These are phyloP conservation scores for Xylaria venustula DNA, from an alignment of 495 filamentous ascomycete species.

Conservation along the genomic window DNA sequence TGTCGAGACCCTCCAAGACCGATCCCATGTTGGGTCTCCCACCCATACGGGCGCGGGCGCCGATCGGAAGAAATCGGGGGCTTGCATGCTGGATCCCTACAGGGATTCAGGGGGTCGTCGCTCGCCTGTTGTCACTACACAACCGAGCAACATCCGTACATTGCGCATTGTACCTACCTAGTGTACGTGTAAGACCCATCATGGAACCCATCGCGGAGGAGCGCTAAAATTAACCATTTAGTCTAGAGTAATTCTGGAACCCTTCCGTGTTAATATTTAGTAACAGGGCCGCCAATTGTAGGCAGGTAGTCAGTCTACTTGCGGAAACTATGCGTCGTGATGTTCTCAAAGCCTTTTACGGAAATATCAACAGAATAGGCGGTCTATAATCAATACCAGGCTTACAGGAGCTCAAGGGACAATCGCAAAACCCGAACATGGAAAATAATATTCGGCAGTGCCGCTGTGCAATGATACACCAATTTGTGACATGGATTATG, in stretches of 20 bases:
- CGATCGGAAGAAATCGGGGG: conserved; percentile 15
- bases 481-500: conserved; percentile 2
- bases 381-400: no score
- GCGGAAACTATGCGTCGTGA: no score
- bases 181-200: no score
- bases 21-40: not conserved
- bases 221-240: conserved; percentile 1
- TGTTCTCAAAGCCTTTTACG: no score
- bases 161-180: no score
- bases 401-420: no score
- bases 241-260: conserved; percentile 2
- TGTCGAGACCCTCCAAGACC: not conserved
- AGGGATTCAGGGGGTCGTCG: not conserved
- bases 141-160: no score
- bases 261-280: not conserved
- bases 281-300: no score
- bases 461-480: conserved; percentile 1
- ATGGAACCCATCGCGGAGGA: no score
- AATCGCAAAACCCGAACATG: not conserved
- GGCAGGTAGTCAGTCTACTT: no score
- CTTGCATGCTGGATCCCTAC: not conserved
- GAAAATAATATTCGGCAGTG: not conserved
- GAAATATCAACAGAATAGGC: no score
- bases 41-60: not conserved
- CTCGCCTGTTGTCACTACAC: no score